phyloP scores from a whole-genome alignment of 768 basidiomycete species.

The Kwoniella sp. region DNA sequence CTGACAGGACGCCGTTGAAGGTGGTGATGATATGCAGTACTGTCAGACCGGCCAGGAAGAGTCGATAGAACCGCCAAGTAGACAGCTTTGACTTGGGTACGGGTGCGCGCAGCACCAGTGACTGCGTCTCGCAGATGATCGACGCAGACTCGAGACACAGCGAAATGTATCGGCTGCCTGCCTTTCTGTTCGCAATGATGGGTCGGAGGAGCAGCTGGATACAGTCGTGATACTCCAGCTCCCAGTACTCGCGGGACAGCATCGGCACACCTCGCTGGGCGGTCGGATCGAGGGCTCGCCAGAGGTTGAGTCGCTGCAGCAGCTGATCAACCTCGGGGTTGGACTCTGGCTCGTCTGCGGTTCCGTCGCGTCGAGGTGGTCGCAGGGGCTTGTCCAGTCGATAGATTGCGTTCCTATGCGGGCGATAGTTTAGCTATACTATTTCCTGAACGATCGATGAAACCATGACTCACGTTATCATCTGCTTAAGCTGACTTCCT shows the following conservation, averaged over 20 bases:
- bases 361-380: constrained; percentile 1
- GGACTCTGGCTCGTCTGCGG: background rate
- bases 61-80: constrained; percentile 27
- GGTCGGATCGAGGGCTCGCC: constrained; percentile 22
- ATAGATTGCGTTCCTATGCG: constrained; percentile 24
- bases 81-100: constrained; percentile 11
- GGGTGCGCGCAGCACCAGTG: constrained; percentile 7
- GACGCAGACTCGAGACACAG: constrained; percentile 32
- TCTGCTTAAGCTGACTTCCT: constrained; percentile 33
- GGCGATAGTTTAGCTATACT: background rate
- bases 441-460: background rate
- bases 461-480: constrained; percentile 26
- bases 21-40: constrained; percentile 23
- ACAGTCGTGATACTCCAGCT: constrained; percentile 35
- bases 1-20: constrained; percentile 1
- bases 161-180: constrained; percentile 13
- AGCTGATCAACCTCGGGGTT: constrained; percentile 28
- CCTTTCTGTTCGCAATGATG: constrained; percentile 20
- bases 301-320: constrained; percentile 13
- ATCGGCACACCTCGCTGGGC: constrained; percentile 25
- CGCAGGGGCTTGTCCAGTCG: constrained; percentile 26
- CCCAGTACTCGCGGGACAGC: constrained; percentile 17
- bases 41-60: constrained; percentile 35
- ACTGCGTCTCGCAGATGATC: constrained; percentile 27
- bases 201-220: constrained; percentile 36